These are phyloP conservation scores for Rhizopogon salebrosus DNA, from an alignment of 768 basidiomycete species.

Conservation along the genomic window DNA sequence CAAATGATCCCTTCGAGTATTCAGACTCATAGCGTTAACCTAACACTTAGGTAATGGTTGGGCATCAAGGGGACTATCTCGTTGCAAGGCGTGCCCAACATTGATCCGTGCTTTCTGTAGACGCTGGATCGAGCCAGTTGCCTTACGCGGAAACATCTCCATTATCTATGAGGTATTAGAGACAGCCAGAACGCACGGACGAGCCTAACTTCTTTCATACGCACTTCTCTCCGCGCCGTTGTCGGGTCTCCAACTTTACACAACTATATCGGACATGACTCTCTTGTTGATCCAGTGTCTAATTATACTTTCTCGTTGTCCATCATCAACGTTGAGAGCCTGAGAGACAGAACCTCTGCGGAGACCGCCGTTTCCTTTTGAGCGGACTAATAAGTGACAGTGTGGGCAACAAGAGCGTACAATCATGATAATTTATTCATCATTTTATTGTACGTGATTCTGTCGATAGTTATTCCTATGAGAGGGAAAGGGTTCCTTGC, in stretches of 20 bases:
- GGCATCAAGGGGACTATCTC: not conserved
- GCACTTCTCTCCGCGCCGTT: slow-evolving; percentile 2
- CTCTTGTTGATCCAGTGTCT: slow-evolving; percentile 4
- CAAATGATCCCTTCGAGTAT: not conserved
- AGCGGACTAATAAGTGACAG: slow-evolving; percentile 6
- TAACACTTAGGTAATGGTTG: not conserved
- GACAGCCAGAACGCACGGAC: slow-evolving; percentile 8
- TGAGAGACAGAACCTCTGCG: slow-evolving; percentile 19
- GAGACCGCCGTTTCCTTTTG: slow-evolving; percentile 5
- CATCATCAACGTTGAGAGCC: slow-evolving; percentile 14
- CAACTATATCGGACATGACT: slow-evolving; percentile 21
- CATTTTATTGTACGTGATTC: slow-evolving; percentile 28
- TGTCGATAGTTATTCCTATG: slow-evolving; percentile 3
- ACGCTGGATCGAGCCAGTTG: not conserved
- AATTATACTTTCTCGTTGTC: slow-evolving; percentile 9
- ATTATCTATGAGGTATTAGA: not conserved
- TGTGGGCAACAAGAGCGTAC: slow-evolving; percentile 7
- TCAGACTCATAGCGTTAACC: not conserved
- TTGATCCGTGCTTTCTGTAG: not conserved
- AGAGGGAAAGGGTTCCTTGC: slow-evolving; percentile 13
- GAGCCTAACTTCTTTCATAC: slow-evolving; percentile 10
- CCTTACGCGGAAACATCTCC: not conserved
- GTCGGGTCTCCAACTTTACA: slow-evolving; percentile 10
- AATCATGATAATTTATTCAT: slow-evolving; percentile 3
- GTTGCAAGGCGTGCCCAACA: not conserved